phyloP scores from a whole-genome alignment of 2,329 filamentous ascomycete genomes.

The Penicillium sp. region DNA sequence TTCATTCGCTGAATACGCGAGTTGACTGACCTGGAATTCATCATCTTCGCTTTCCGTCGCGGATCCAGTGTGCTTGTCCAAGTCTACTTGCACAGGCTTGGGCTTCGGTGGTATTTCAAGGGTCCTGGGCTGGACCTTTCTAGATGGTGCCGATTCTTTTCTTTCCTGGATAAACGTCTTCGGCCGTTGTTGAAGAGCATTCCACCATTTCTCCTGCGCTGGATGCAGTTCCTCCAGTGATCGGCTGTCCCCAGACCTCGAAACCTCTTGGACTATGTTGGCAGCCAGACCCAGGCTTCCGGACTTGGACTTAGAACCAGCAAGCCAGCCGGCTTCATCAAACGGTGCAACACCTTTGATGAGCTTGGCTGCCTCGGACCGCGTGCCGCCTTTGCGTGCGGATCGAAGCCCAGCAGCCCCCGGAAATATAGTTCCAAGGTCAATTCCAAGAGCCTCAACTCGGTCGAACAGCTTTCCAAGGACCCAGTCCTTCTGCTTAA shows the following conservation, averaged over 20 bases:
- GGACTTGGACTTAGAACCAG: slow-evolving; percentile 20
- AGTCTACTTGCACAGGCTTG: slow-evolving; percentile 9
- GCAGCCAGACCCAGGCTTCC: slow-evolving; percentile 18
- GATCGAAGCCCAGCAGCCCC: slow-evolving; percentile 45
- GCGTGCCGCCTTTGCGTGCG: slow-evolving; percentile 41
- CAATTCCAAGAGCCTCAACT: slow-evolving; percentile 51
- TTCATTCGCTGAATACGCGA: neutral
- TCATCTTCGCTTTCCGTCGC: slow-evolving; percentile 30
- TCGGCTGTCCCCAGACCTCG: slow-evolving; percentile 6
- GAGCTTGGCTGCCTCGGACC: slow-evolving; percentile 49
- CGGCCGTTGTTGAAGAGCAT: slow-evolving; percentile 16
- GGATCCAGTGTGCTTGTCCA: no score
- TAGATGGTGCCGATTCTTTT: neutral
- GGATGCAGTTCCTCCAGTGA: slow-evolving; percentile 13
- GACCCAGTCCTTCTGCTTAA: slow-evolving; percentile 55
- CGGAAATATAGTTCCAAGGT: slow-evolving; percentile 54
- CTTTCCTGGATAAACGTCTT: neutral
- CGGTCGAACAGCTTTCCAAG: slow-evolving; percentile 55
- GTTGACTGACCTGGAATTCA: slow-evolving; percentile 36
- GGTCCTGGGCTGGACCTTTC: neutral
- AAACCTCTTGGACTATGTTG: slow-evolving; percentile 25
- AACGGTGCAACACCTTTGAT: slow-evolving; percentile 53
- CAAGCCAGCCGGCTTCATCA: slow-evolving; percentile 45
- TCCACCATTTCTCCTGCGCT: slow-evolving; percentile 34
- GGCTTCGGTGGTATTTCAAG: neutral